Base-by-base conservation (phyloP, 768 basidiomycete genomes). In the Hypholoma fasciculare region DNA sequence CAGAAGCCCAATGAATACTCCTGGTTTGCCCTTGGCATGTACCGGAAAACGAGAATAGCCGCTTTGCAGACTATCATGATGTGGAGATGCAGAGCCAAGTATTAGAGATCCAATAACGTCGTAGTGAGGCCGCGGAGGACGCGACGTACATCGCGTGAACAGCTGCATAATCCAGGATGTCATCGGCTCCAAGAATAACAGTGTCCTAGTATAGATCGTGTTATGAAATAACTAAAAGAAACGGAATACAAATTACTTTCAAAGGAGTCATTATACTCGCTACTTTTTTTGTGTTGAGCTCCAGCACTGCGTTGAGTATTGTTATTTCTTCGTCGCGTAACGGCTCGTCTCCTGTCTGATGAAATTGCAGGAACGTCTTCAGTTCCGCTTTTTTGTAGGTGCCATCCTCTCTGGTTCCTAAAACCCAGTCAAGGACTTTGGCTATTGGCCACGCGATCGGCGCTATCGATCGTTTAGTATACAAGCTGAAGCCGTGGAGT, bases 1-100 rank as follows among this genome's bases (percentile, higher is more conserved):
- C 2, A 97, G 75, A 57, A 96, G 79, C 0, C 96, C 94, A 8
- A 89, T 73, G 68, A 94, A 97, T 9, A 88, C 80, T n/a, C 82
- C 69, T n/a, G 84, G 82, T 46, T 89, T 80, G 1, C 82, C 83
- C 4, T 88, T 81, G 59, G 85, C 84, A 65, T 96, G 92, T 0
- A 98, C 83, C 0, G 96, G 96, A 66, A 98, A 92, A 17, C 96
- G 87, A 1, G 94, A 96, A 69, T 96, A 97, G 0, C 96, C 96
- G 62, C 87, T 90, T 23, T 79, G 70, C 34, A 90, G 71, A 40
- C 87, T 89, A 63, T 49, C n/a, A 54, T 8, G 30, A 30, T 23
- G 20, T 3, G 30, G 9, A 9, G 6, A 38, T 27, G 44, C 34
- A 52, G 48, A 60, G 61, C 20, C 3, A 54, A 49, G 49, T 19